A percentile compares a stretch with the other conserved stretches of the same genome.
These are phyloP conservation scores for Malassezia sp. DNA, from an alignment of 1,284 basidiomycete species.

Conservation along the genomic window DNA sequence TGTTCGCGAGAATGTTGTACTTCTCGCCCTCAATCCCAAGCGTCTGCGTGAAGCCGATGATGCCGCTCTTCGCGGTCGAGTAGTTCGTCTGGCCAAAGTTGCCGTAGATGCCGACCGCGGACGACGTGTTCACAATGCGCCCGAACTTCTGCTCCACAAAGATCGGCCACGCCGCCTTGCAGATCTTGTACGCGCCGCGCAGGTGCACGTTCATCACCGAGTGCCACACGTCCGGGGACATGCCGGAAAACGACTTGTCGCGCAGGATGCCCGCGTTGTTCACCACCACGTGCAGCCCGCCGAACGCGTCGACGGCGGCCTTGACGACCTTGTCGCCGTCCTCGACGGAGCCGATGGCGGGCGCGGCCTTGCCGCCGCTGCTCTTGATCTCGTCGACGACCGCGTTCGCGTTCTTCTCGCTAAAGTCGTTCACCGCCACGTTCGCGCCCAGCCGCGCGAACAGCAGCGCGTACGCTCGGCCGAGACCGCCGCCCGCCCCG, in stretches of 20 bases:
- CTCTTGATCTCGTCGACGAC: conserved; percentile 79
- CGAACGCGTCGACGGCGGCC: conserved; percentile 74
- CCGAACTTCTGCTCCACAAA: conserved; percentile 97
- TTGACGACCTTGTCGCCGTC: conserved; percentile 85
- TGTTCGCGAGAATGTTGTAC: conserved; percentile 76
- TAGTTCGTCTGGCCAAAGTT: conserved; percentile 84
- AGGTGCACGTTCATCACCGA: conserved; percentile 78
- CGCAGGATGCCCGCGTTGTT: conserved; percentile 92
- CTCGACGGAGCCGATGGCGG: conserved; percentile 74
- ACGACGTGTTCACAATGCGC: conserved; percentile 84
- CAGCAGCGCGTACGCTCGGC: conserved; percentile 80
- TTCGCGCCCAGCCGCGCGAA: conserved; percentile 84
- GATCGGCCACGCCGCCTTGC: conserved; percentile 89
- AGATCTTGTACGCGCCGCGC: conserved; percentile 54
- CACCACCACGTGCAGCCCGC: conserved; percentile 71
- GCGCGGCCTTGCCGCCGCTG: conserved; percentile 75
- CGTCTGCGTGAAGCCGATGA: conserved; percentile 77
- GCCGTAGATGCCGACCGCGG: conserved; percentile 80
- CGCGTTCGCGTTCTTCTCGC: conserved; percentile 65
- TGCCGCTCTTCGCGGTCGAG: conserved; percentile 73
- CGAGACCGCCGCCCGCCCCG: conserved; percentile 57
- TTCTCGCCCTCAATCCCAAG: conserved; percentile 85
- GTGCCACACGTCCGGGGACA: conserved; percentile 92
- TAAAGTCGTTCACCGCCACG: conserved; percentile 92
- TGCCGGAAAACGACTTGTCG: conserved; percentile 70